Evolutionary conservation across 2,329 filamentous ascomycete species (phyloP), one percentile per base, ranked within the genome.

Genomic region (Whalleya microplaca): DNA sequence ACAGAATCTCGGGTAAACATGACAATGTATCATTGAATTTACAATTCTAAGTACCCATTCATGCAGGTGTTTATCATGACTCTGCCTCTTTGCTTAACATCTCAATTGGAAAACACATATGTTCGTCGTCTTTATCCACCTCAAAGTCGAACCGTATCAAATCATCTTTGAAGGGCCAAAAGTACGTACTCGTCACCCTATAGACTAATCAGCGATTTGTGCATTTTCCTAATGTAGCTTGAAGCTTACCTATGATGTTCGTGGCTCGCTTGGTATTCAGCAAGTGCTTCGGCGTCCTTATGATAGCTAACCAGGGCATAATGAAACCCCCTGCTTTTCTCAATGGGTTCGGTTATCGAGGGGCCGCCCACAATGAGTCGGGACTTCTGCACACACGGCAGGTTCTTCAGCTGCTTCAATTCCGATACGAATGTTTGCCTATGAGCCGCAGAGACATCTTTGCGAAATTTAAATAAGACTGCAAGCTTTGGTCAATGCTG

Each of bases 61-160:
- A 27, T 27, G 9, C 23, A 27, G 23, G 9, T 4, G 4, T 27
- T 27, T 27, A 27, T 27, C 23, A 27, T 27, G 23, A 4, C 9
- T 27, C n/a, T n/a, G n/a, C n/a, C n/a, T n/a, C n/a, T n/a, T n/a
- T n/a, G n/a, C n/a, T n/a, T n/a, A n/a, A n/a, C n/a, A n/a, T n/a
- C n/a, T n/a, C n/a, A n/a, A n/a, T n/a, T n/a, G n/a, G n/a, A n/a
- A n/a, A n/a, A 37, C 53, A 51, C 44, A 56, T 56, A 12, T 52
- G 45, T 41, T 56, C 50, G 20, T 55, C 57, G 20, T 54, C 48
- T 1, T 40, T 47, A 14, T 48, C 53, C 18, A 65, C 51, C 40
- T 84, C 80, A 59, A 84, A 84, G 60, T 84, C 82, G 62, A 83
- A 84, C 18, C 81, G 71, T 16, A 75, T 73, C 1, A 84, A 67